A percentile compares a stretch with the other conserved stretches of the same genome.
Conservation (phyloP, 371 early-diverging fungal genomes). For the Parasitella parasitica region DNA sequence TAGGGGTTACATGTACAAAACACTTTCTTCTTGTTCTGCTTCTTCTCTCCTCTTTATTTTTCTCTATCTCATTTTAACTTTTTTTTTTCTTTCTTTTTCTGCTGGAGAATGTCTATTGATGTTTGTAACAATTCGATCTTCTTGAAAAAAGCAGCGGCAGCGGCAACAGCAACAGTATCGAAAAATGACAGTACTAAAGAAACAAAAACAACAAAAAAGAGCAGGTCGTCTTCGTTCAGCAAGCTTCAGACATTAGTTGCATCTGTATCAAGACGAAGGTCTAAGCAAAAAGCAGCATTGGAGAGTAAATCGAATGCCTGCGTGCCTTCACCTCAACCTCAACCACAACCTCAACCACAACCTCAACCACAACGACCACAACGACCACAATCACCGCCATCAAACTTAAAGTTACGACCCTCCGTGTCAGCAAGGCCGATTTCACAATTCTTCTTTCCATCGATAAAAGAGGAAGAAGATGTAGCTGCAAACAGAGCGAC, state of each 20-base stretch:
- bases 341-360: neutral
- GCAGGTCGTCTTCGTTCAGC: slow-evolving; percentile 9
- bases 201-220: neutral
- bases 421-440: slow-evolving; percentile 15
- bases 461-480: neutral
- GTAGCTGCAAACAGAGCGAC: neutral
- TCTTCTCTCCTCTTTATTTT: neutral
- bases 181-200: neutral
- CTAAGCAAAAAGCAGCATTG: neutral
- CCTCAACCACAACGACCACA: neutral
- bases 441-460: slow-evolving; percentile 21
- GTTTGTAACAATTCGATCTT: slow-evolving; percentile 2
- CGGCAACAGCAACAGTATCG: no score
- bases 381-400: neutral
- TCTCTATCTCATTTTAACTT: neutral
- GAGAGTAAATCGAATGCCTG: neutral
- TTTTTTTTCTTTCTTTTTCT: neutral
- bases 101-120: slow-evolving; percentile 3
- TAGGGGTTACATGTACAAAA: neutral
- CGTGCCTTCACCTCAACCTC: neutral
- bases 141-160: slow-evolving; percentile 2
- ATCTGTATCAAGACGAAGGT: slow-evolving; percentile 9
- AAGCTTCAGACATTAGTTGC: slow-evolving; percentile 9
- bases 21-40: neutral
- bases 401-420: neutral